Conservation (phyloP, 352 stramenopile species). For the Globisporangium ultimum region DNA sequence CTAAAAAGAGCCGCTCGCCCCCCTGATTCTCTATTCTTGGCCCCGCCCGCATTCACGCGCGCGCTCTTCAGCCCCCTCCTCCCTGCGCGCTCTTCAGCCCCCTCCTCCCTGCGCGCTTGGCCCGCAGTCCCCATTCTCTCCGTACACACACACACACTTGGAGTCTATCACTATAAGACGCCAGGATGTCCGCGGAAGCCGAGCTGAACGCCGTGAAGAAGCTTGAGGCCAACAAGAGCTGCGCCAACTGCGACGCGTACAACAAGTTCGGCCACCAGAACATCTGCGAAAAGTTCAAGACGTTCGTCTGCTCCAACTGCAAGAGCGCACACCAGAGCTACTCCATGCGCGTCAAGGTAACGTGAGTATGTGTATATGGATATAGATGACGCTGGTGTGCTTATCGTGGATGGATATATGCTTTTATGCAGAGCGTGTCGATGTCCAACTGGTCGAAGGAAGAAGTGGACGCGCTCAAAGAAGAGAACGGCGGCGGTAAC, state of each 20-base stretch:
- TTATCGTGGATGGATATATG: not conserved
- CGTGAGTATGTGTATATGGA: not conserved
- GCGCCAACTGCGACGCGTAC: conserved; percentile 81
- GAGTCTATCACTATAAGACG: not conserved
- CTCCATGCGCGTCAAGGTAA: conserved; percentile 91
- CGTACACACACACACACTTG: not conserved
- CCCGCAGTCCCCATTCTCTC: not conserved
- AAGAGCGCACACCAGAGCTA: conserved; percentile 95
- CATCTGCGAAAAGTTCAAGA: conserved; percentile 90
- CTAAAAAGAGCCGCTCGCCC: too few species aligned
- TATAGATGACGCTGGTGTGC: not conserved
- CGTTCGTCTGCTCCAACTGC: conserved; percentile 94
- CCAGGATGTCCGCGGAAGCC: conserved; percentile 39
- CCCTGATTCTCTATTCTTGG: too few species aligned
- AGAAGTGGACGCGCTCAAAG: conserved; percentile 87
- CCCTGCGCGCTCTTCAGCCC: too few species aligned
- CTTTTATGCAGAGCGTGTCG: conserved; percentile 66
- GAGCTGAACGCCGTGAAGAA: conserved; percentile 83
- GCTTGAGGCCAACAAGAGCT: conserved; percentile 80
- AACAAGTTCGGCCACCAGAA: conserved; percentile 92
- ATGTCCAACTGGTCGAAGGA: conserved; percentile 93
- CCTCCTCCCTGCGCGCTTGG: not conserved
- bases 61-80: too few species aligned
- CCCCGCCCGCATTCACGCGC: too few species aligned
- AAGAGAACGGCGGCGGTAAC: conserved; percentile 47